A percentile compares a stretch with the other conserved stretches of the same genome.
phyloP scores from a whole-genome alignment of 2,329 filamentous ascomycete genomes.

The Ceratocystis ficicola region DNA sequence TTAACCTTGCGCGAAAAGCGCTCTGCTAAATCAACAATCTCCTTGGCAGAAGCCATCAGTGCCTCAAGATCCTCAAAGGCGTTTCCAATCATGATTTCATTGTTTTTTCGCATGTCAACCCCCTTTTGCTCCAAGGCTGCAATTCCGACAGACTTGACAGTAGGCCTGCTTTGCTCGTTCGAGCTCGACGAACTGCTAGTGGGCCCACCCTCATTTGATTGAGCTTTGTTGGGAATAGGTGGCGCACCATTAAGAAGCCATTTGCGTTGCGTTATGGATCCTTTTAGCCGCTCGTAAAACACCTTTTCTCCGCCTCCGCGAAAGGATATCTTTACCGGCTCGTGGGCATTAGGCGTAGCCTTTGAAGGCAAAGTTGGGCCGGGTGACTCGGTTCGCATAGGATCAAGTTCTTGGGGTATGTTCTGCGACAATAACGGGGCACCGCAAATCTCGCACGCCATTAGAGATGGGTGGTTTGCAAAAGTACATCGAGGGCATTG shows the following conservation, averaged over 20 bases:
- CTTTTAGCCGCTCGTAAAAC: slow-evolving; percentile 80
- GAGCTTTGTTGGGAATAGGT: slow-evolving; percentile 54
- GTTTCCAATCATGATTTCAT: slow-evolving; percentile 80
- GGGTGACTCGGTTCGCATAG: slow-evolving; percentile 57
- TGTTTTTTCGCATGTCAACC: slow-evolving; percentile 76
- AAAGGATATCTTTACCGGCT: slow-evolving; percentile 85
- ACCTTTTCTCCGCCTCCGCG: slow-evolving; percentile 77
- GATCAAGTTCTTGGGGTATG: slow-evolving; percentile 29
- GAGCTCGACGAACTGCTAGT: slow-evolving; percentile 26
- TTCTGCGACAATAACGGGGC: slow-evolving; percentile 54
- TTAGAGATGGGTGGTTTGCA: slow-evolving; percentile 75
- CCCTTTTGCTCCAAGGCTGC: slow-evolving; percentile 82
- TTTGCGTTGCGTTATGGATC: slow-evolving; percentile 80
- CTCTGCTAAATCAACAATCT: slow-evolving; percentile 87
- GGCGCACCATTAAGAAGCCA: slow-evolving; percentile 89
- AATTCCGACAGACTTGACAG: slow-evolving; percentile 63
- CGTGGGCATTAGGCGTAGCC: slow-evolving; percentile 43
- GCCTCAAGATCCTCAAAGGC: slow-evolving; percentile 95
- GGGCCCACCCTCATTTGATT: slow-evolving; percentile 27
- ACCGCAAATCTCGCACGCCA: slow-evolving; percentile 83
- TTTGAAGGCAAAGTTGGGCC: slow-evolving; percentile 49
- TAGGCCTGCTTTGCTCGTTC: slow-evolving; percentile 26
- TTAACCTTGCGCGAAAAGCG: slow-evolving; percentile 61
- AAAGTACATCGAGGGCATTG: slow-evolving; percentile 86
- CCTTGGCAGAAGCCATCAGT: slow-evolving; percentile 92